Evolutionary conservation across 306 rosid species (phyloP).

Genomic region (Fragaria vesca): DNA sequence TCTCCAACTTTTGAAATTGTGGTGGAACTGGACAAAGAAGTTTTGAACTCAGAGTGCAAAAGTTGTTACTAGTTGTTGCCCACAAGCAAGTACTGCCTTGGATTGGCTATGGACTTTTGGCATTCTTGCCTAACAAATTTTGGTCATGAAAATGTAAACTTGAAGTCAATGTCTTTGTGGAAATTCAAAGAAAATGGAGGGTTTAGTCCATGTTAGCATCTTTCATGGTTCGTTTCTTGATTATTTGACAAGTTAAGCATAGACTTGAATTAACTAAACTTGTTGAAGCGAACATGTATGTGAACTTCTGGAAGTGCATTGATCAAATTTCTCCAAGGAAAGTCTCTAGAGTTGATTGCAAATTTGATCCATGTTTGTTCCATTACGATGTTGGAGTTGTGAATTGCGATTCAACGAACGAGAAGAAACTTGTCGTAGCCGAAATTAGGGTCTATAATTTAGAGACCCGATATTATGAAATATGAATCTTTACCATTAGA

Average conservation of each 20-base stretch:
- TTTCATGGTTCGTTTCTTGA: conserved; percentile 12
- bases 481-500: not conserved
- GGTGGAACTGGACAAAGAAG: not conserved
- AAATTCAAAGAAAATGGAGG: conserved; percentile 17
- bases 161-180: conserved; percentile 17
- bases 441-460: not conserved
- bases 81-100: not conserved
- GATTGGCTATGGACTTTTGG: conserved; percentile 7
- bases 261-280: not conserved
- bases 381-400: not conserved
- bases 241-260: conserved; percentile 16
- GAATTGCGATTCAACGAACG: not conserved
- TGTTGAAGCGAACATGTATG: not conserved
- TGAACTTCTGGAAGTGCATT: not conserved
- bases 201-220: not conserved
- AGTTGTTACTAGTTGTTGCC: not conserved
- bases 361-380: not conserved
- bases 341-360: not conserved
- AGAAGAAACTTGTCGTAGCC: not conserved
- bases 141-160: conserved; percentile 17
- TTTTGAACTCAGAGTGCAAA: not conserved
- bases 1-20: not conserved
- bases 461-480: too few species aligned
- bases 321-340: not conserved
- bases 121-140: conserved; percentile 20